Evolutionary conservation across 345 rosid genomes (phyloP), one percentile per base, ranked within the genome.

Genomic region (Aquilaria sinensis): DNA sequence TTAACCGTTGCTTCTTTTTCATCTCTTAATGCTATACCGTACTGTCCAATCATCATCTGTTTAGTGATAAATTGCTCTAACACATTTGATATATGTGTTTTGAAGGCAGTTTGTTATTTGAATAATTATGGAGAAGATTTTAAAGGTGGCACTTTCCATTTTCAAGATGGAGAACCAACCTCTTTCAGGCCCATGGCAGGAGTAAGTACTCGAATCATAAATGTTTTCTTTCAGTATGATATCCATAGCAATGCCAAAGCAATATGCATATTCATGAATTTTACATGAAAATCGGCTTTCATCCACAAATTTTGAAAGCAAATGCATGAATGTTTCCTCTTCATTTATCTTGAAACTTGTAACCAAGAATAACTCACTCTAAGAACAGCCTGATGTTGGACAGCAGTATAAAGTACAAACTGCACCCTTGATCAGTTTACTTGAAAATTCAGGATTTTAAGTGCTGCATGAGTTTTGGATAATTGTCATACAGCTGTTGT

Each of bases 31-130:
- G 43, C 8, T 37, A 2, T 37, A 37, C 43, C 43, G 8, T 37
- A 37, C 43, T 9, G 8, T 37, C 43, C 43, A 2, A 3, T 37
- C 8, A 37, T 37, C 43, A 37, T 37, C 43, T 9, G 43, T 3
- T 5, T 9, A 5, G 43, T 4, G 43, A 5, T 37, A 37, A 37
- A 9, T 37, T 37, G 2, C 5, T 37, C 43, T 37, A 3, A 37
- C 8, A 9, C 43, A 37, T 37, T 0, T 37, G 43, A 37, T 37
- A 37, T 37, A 37, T 47, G 43, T 58, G 67, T 71, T 66, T 65
- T 31, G 60, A 81, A 94, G 97, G 99, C 91, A 78, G 97, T 94
- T 30, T 94, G 97, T 77, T 94, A 94, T 75, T 82, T 94, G 85
- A 90, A 83, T 77, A 81, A 75, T 60, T 80, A 79, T 49, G 90